These are phyloP conservation scores for Vitis hybrid DNA, from an alignment of 177 flowering plant species.

Conservation along the genomic window DNA sequence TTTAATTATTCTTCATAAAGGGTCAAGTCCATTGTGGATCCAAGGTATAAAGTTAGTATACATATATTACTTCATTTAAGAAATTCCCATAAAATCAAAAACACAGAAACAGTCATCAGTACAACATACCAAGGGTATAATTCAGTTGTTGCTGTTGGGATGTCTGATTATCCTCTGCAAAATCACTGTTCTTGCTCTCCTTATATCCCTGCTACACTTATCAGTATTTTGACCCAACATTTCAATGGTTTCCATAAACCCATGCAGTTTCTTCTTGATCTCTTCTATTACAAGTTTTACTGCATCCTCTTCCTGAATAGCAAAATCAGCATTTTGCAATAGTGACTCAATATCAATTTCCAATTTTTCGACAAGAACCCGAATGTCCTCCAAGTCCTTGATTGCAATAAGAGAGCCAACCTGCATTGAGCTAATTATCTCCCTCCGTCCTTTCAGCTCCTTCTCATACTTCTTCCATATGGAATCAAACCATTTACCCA, in stretches of 20 bases:
- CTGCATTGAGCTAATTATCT: slow-evolving; percentile 38
- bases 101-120: slow-evolving; percentile 1
- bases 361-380: slow-evolving; percentile 36
- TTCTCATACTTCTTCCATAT: slow-evolving; percentile 50
- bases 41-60: too few species aligned
- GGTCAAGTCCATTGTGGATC: too few species aligned
- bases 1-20: too few species aligned
- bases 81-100: too few species aligned
- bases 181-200: slow-evolving; percentile 49
- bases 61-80: too few species aligned
- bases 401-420: slow-evolving; percentile 37
- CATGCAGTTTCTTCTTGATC: slow-evolving; percentile 45
- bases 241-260: slow-evolving; percentile 40
- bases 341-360: slow-evolving; percentile 40
- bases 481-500: slow-evolving; percentile 59
- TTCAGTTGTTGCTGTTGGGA: slow-evolving; percentile 20
- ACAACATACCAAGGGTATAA: slow-evolving; percentile 20
- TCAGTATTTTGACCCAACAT: slow-evolving; percentile 34
- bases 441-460: slow-evolving; percentile 35
- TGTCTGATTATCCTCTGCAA: slow-evolving; percentile 41
- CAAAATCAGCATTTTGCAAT: slow-evolving; percentile 41
- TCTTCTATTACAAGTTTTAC: slow-evolving; percentile 46
- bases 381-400: slow-evolving; percentile 49
- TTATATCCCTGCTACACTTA: slow-evolving; percentile 41
- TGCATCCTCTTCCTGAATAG: slow-evolving; percentile 34